Conservation (phyloP, 192 early-diverging fungal genomes). For the Backusella liffmaniae region DNA sequence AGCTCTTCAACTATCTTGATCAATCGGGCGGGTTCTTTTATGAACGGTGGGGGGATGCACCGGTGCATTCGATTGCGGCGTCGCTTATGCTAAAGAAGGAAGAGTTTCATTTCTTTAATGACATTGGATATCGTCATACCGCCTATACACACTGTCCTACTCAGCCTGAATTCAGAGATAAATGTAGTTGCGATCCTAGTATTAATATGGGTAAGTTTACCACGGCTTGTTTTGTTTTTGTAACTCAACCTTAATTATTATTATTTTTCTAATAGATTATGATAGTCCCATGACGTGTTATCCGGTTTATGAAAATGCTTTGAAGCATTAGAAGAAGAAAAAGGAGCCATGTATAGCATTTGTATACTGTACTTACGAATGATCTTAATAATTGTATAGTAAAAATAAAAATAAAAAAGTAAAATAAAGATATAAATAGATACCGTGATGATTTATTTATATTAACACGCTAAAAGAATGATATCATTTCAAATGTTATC, state of each 20-base stretch:
- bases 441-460: neutral
- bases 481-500: too few relatives aligned
- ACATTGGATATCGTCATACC: constrained; percentile 71
- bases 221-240: too few relatives aligned
- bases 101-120: constrained; percentile 72
- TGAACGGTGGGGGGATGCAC: constrained; percentile 80
- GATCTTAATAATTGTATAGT: neutral
- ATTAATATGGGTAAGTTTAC: constrained; percentile 44
- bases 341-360: neutral
- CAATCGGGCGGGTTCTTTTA: constrained; percentile 82
- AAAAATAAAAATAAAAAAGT: neutral
- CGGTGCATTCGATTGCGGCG: constrained; percentile 69
- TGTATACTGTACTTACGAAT: too few relatives aligned
- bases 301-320: neutral
- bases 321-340: neutral
- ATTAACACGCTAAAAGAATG: neutral
- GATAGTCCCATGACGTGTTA: constrained; percentile 11
- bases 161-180: constrained; percentile 41
- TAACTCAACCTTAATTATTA: neutral
- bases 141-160: constrained; percentile 60
- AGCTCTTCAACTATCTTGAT: constrained; percentile 74
- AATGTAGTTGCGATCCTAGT: constrained; percentile 52
- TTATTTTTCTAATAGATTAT: neutral
- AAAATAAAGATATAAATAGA: neutral
- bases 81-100: constrained; percentile 55